These are phyloP conservation scores for Closterium sp. DNA, from an alignment of 139 green algal genomes.

Conservation along the genomic window DNA sequence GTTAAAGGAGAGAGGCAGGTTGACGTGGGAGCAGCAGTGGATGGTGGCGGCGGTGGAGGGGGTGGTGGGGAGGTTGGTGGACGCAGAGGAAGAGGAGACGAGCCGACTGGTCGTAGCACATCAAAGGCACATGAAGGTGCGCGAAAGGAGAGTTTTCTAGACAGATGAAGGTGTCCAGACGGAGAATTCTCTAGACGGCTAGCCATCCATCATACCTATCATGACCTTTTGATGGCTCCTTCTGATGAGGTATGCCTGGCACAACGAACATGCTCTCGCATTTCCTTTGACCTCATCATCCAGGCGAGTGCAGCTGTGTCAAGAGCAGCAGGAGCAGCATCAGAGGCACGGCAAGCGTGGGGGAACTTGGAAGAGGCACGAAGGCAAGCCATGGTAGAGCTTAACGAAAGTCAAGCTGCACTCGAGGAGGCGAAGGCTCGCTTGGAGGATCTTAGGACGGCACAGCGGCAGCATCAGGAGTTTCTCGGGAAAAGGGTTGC, in stretches of 20 bases:
- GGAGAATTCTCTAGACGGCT: neutral
- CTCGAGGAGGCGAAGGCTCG: neutral
- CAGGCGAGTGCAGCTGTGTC: neutral
- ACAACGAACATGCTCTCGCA: neutral
- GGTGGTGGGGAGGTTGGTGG: neutral
- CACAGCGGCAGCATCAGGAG: neutral
- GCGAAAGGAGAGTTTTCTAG: neutral
- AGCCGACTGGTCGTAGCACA: neutral
- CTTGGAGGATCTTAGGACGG: neutral
- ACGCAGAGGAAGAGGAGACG: neutral
- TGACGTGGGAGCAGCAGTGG: neutral
- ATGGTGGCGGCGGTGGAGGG: neutral
- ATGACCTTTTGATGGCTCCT: neutral
- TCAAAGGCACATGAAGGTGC: neutral
- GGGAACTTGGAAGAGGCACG: neutral
- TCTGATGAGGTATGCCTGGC: neutral
- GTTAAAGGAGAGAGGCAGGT: neutral
- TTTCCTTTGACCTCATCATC: neutral
- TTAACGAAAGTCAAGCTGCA: neutral
- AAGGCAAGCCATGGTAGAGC: neutral
- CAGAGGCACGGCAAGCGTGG: neutral
- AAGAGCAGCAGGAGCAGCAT: neutral
- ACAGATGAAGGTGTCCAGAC: neutral
- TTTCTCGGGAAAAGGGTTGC: neutral
- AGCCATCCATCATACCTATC: neutral